These are phyloP conservation scores for Ceratocystiopsis minuta DNA, from an alignment of 2,329 filamentous ascomycete genomes.

Conservation along the genomic window DNA sequence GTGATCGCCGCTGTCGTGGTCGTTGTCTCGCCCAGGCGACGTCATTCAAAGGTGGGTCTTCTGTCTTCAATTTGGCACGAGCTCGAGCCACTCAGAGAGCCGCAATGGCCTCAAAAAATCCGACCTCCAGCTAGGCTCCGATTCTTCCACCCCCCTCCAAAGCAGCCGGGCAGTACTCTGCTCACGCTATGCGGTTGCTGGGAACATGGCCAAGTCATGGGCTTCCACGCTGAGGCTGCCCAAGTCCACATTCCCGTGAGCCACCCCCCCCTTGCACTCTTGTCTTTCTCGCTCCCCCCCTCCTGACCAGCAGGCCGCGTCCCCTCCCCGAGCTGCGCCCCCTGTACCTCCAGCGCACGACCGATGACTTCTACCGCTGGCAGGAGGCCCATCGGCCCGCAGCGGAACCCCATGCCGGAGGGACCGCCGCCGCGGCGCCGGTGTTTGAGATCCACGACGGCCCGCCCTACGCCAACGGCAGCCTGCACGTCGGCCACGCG, in stretches of 20 bases:
- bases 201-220: slow-evolving; percentile 41
- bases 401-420: too few relatives aligned
- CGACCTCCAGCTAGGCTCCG: not conserved
- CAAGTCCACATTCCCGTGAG: slow-evolving; percentile 54
- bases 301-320: slow-evolving; percentile 24
- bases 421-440: too few relatives aligned
- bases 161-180: too few relatives aligned
- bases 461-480: slow-evolving; percentile 89
- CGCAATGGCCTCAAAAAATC: not conserved
- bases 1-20: not conserved
- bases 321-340: slow-evolving; percentile 30
- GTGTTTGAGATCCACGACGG: slow-evolving; percentile 83
- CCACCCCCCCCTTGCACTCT: not conserved
- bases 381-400: slow-evolving; percentile 42
- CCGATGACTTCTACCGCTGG: slow-evolving; percentile 81
- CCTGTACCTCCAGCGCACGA: slow-evolving; percentile 54
- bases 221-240: slow-evolving; percentile 59
- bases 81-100: too few relatives aligned
- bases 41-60: too few relatives aligned
- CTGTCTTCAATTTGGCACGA: too few relatives aligned
- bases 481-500: slow-evolving; percentile 80
- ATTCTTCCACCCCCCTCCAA: not conserved
- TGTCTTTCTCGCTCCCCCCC: too few relatives aligned
- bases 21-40: not conserved
- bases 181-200: slow-evolving; percentile 4